Evolutionary conservation across 2,329 filamentous ascomycete species (phyloP).

Genomic region (Cercospora nicotianae): DNA sequence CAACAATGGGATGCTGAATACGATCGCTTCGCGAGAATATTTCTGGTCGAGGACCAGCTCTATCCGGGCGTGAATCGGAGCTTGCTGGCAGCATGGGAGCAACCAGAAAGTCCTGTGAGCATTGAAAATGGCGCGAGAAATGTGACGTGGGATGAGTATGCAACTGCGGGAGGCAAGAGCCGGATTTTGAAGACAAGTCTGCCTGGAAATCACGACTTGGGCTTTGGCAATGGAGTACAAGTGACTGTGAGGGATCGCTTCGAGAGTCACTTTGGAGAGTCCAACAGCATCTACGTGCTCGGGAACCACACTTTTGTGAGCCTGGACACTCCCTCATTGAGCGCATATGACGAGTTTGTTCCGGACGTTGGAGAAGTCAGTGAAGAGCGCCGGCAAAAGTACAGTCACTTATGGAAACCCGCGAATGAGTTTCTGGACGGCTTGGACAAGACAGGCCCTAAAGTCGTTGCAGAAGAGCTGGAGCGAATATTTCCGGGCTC

Average conservation of each 20-base stretch:
- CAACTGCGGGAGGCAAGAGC: conserved; percentile 63
- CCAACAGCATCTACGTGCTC: conserved; percentile 86
- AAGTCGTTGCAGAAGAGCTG: conserved; percentile 68
- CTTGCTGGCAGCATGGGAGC: conserved; percentile 29
- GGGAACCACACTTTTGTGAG: conserved; percentile 96
- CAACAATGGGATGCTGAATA: conserved; percentile 87
- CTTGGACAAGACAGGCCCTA: conserved; percentile 64
- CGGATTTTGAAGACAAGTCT: conserved; percentile 79
- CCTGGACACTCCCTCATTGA: conserved; percentile 83
- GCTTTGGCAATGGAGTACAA: conserved; percentile 84
- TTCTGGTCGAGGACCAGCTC: conserved; percentile 54
- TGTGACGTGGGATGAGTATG: conserved; percentile 60
- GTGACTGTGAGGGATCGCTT: conserved; percentile 78
- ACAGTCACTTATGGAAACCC: conserved; percentile 67
- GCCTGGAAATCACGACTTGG: conserved; percentile 93
- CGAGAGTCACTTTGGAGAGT: conserved; percentile 81
- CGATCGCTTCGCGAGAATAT: conserved; percentile 79
- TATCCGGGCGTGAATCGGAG: conserved; percentile 31
- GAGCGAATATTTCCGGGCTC: conserved; percentile 42
- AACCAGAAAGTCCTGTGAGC: conserved; percentile 25
- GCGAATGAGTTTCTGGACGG: conserved; percentile 72
- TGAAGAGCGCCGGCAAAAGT: conserved; percentile 39
- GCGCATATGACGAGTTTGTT: conserved; percentile 64
- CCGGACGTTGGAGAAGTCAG: conserved; percentile 55
- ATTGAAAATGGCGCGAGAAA: conserved; percentile 46